phyloP scores from a whole-genome alignment of 768 basidiomycete genomes.

The Cubamyces lactineus region DNA sequence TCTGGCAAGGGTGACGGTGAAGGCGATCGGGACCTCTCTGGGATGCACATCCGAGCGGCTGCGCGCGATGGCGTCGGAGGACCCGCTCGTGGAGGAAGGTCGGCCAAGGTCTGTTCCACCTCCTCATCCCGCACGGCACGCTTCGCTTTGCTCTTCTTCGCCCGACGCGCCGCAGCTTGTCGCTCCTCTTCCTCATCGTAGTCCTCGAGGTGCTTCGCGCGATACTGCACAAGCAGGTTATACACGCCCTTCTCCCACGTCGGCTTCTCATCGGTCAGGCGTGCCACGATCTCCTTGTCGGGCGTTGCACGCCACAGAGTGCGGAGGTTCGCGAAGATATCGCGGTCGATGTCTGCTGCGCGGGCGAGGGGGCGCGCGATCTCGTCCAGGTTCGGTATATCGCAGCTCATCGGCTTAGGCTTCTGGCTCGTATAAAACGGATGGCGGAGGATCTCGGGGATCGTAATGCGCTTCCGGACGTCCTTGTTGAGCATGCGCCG shows the following conservation, averaged over 20 bases:
- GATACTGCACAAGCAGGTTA: constrained; percentile 84
- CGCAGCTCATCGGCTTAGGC: constrained; percentile 45
- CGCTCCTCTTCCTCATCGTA: constrained; percentile 71
- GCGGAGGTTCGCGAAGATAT: constrained; percentile 87
- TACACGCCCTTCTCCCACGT: constrained; percentile 98
- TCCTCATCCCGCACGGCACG: constrained; percentile 23
- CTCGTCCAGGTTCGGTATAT: constrained; percentile 63
- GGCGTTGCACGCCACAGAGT: constrained; percentile 89
- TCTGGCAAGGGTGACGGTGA: constrained; percentile 25
- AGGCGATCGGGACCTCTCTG: constrained; percentile 17
- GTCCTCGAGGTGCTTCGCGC: constrained; percentile 71
- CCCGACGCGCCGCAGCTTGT: constrained; percentile 40
- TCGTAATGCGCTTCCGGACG: constrained; percentile 74
- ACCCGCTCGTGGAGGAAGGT: constrained; percentile 54
- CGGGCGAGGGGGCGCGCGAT: constrained; percentile 70
- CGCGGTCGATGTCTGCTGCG: constrained; percentile 74
- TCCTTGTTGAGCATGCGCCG: constrained; percentile 80
- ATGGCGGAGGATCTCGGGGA: constrained; percentile 77
- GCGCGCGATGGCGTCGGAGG: constrained; percentile 69
- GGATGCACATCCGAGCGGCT: constrained; percentile 33
- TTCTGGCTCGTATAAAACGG: constrained; percentile 71
- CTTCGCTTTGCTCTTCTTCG: constrained; percentile 38
- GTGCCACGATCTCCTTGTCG: constrained; percentile 73
- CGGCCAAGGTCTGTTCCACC: constrained; percentile 18
- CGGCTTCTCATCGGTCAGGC: constrained; percentile 63